These are phyloP conservation scores for Neonectria coccinea DNA, from an alignment of 2,329 filamentous ascomycete genomes.

Conservation along the genomic window DNA sequence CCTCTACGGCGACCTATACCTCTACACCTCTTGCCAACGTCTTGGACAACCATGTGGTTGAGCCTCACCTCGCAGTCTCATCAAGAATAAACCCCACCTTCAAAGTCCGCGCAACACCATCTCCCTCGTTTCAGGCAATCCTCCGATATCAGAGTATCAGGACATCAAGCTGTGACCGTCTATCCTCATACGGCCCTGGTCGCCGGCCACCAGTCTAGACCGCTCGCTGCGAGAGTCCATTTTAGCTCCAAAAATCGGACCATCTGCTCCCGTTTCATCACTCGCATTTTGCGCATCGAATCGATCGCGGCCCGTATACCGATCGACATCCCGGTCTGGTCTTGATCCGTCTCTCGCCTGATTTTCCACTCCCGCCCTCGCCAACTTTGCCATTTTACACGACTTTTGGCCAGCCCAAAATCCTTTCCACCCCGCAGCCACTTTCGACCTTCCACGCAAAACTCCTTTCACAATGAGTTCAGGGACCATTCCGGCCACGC, in stretches of 20 bases:
- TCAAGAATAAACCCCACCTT: background rate
- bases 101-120: constrained; percentile 13
- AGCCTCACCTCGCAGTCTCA: constrained; percentile 6
- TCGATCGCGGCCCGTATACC: constrained; percentile 42
- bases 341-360: constrained; percentile 31
- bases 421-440: constrained; percentile 10
- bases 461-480: constrained; percentile 40
- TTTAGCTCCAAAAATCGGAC: constrained; percentile 47
- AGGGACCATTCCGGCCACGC: constrained; percentile 58
- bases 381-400: constrained; percentile 27
- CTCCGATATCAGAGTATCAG: constrained; percentile 23
- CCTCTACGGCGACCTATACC: background rate
- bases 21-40: background rate
- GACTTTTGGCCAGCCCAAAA: constrained; percentile 20
- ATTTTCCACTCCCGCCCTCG: constrained; percentile 32
- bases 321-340: constrained; percentile 38
- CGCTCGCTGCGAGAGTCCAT: constrained; percentile 41
- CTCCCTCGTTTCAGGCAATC: constrained; percentile 21
- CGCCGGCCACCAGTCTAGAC: constrained; percentile 39
- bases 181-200: constrained; percentile 35
- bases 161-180: constrained; percentile 18
- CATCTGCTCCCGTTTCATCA: constrained; percentile 44
- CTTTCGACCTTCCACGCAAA: constrained; percentile 5
- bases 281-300: constrained; percentile 42
- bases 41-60: constrained; percentile 14